Evolutionary conservation across 495 filamentous ascomycete genomes (phyloP).

Genomic region (Rhizodiscina lignyota): DNA sequence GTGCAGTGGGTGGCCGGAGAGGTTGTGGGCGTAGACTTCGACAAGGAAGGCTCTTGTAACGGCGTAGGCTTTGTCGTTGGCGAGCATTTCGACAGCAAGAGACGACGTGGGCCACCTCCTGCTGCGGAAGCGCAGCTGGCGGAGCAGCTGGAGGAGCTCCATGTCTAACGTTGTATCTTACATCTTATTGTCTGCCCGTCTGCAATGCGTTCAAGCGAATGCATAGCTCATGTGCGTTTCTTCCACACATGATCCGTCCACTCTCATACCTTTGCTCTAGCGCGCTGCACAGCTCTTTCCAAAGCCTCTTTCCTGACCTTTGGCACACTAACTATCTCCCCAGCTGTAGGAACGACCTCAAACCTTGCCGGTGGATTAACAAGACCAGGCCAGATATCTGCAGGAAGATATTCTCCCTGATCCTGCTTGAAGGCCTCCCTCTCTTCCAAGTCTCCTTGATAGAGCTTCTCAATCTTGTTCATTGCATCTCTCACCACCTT

Average conservation of each 20-base stretch:
- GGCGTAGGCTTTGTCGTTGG: constrained; percentile 24
- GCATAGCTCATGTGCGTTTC: too few species aligned
- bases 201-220: too few species aligned
- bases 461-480: constrained; percentile 56
- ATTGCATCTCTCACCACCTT: constrained; percentile 58
- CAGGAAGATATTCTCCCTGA: constrained; percentile 70
- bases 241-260: too few species aligned
- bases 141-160: too few species aligned
- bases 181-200: too few species aligned
- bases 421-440: constrained; percentile 67
- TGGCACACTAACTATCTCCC: constrained; percentile 7
- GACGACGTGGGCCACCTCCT: too few species aligned
- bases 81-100: too few species aligned
- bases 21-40: constrained; percentile 37
- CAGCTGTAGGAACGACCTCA: constrained; percentile 27
- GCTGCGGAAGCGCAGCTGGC: too few species aligned
- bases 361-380: constrained; percentile 41
- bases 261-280: constrained; percentile 9
- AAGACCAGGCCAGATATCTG: constrained; percentile 76
- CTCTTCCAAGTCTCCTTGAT: constrained; percentile 51
- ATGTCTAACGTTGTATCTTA: too few species aligned
- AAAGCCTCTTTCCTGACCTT: constrained; percentile 5
- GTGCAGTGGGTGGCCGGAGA: constrained; percentile 54
- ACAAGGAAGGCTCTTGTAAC: constrained; percentile 33
- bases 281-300: constrained; percentile 4